phyloP scores from a whole-genome alignment of 1,284 basidiomycete genomes.

The Sphaerobolus stellatus region DNA sequence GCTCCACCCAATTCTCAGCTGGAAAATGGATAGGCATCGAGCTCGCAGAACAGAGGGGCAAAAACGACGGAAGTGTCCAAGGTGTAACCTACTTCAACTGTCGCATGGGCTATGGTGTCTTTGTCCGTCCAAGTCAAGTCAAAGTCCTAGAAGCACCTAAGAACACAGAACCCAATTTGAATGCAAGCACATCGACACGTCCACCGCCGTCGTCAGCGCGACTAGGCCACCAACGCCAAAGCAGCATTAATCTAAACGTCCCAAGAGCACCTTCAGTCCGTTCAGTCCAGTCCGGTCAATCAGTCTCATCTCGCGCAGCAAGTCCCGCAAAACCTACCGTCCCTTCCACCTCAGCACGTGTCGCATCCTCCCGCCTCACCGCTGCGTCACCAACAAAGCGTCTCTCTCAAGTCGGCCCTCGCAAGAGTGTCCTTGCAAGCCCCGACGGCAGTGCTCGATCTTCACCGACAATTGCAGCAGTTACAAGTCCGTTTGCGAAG shows the following conservation, averaged over 20 bases:
- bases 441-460: constrained; percentile 10
- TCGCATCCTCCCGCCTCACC: background rate
- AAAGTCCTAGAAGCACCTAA: constrained; percentile 51
- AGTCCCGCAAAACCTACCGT: constrained; percentile 43
- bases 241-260: constrained; percentile 33
- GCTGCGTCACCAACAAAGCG: constrained; percentile 28
- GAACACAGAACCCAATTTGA: background rate
- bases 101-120: constrained; percentile 78
- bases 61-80: constrained; percentile 93
- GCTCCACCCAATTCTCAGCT: constrained; percentile 79
- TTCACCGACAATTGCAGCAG: constrained; percentile 6
- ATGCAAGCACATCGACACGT: constrained; percentile 14
- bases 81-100: constrained; percentile 87
- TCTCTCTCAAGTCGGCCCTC: constrained; percentile 38
- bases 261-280: constrained; percentile 38
- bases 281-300: constrained; percentile 36
- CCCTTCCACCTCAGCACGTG: constrained; percentile 6
- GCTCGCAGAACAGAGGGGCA: constrained; percentile 79
- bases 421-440: no score
- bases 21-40: constrained; percentile 97
- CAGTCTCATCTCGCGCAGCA: constrained; percentile 43
- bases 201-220: constrained; percentile 20
- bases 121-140: constrained; percentile 88
- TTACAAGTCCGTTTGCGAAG: constrained; percentile 21
- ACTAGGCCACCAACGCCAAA: constrained; percentile 44